Conservation (phyloP, 768 basidiomycete genomes). For the Cystofilobasidium bisporidii region DNA sequence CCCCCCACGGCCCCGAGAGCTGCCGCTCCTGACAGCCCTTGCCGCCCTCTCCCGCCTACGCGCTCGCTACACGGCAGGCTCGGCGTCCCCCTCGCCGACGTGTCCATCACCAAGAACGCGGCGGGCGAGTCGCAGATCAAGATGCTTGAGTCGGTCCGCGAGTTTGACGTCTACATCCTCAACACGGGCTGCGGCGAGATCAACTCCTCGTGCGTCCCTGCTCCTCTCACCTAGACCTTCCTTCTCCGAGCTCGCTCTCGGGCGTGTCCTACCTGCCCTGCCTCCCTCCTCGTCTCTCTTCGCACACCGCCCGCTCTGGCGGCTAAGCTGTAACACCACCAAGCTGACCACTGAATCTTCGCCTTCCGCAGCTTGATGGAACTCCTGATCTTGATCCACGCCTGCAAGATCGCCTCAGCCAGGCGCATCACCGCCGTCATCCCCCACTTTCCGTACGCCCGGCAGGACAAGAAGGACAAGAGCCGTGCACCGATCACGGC, state of each 20-base stretch:
- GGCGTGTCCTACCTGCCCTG: too few species aligned
- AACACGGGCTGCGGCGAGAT: conserved; percentile 44
- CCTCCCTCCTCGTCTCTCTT: background rate
- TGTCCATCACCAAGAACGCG: conserved; percentile 79
- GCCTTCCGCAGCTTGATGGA: conserved; percentile 99
- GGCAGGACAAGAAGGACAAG: conserved; percentile 96
- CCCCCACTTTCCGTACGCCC: conserved; percentile 68
- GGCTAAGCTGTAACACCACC: too few species aligned
- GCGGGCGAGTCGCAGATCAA: conserved; percentile 93
- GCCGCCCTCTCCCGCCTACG: background rate
- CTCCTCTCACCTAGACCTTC: background rate
- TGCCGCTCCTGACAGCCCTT: too few species aligned
- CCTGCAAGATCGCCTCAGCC: conserved; percentile 93
- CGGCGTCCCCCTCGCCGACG: conserved; percentile 60
- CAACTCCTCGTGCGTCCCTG: conserved; percentile 25
- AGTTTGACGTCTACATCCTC: conserved; percentile 98
- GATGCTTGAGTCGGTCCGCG: conserved; percentile 88
- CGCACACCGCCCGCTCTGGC: too few species aligned
- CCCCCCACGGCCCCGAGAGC: conserved; percentile 4
- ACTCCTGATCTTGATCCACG: conserved; percentile 94
- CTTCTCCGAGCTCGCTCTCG: background rate
- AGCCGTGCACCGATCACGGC: conserved; percentile 92
- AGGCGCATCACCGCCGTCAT: conserved; percentile 94
- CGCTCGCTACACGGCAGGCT: conserved; percentile 64
- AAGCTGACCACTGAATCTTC: too few species aligned